A percentile compares a stretch with the other conserved stretches of the same genome.
These are phyloP conservation scores for Lodderomyces elongisporus DNA, from an alignment of 1,139 yeast species.

Conservation along the genomic window DNA sequence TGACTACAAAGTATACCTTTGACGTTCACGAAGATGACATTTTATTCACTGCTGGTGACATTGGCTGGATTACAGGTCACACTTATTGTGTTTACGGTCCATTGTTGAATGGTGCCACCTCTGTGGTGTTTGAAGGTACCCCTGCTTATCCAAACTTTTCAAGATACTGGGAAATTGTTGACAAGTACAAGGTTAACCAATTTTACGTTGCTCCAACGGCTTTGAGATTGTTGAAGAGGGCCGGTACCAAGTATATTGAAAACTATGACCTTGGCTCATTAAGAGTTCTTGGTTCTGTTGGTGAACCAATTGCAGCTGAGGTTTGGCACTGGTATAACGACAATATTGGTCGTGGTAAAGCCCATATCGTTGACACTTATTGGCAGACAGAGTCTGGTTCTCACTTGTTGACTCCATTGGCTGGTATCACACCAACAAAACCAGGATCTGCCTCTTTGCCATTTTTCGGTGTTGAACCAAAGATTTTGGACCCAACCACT, in stretches of 20 bases:
- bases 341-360: slow-evolving; percentile 67
- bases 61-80: slow-evolving; percentile 90
- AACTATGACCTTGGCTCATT: slow-evolving; percentile 60
- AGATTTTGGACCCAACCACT: slow-evolving; percentile 64
- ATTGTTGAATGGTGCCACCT: slow-evolving; percentile 69
- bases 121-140: slow-evolving; percentile 81
- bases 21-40: slow-evolving; percentile 71
- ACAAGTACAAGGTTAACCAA: slow-evolving; percentile 70
- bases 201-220: slow-evolving; percentile 93
- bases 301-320: slow-evolving; percentile 90
- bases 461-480: slow-evolving; percentile 67
- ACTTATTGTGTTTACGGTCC: slow-evolving; percentile 83
- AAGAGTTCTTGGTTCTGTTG: slow-evolving; percentile 79
- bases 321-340: slow-evolving; percentile 92
- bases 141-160: slow-evolving; percentile 80
- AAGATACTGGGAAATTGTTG: slow-evolving; percentile 81
- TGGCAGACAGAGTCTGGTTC: slow-evolving; percentile 86
- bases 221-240: slow-evolving; percentile 73
- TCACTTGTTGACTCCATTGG: slow-evolving; percentile 66
- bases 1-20: slow-evolving; percentile 70
- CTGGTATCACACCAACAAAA: slow-evolving; percentile 70
- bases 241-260: slow-evolving; percentile 66
- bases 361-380: slow-evolving; percentile 74
- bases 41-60: slow-evolving; percentile 80
- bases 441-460: slow-evolving; percentile 80